A percentile compares a stretch with the other conserved stretches of the same genome.
phyloP scores from a whole-genome alignment of 257 asterid genomes.

The Anisodus tanguticus region DNA sequence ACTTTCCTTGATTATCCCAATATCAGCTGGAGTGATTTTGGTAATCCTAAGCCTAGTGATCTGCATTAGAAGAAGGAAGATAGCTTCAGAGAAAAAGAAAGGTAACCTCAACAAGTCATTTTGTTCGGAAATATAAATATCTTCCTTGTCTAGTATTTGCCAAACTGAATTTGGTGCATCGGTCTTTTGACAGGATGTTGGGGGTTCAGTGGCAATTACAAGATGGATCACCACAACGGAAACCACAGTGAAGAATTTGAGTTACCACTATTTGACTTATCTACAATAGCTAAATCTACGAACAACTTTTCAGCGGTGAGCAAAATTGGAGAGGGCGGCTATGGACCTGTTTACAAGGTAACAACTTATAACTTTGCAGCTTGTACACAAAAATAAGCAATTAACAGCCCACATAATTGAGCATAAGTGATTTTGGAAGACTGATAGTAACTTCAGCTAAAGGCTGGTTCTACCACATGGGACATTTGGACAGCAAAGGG shows the following conservation, averaged over 20 bases:
- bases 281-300: conserved; percentile 36
- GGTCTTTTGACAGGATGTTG: conserved; percentile 19
- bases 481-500: background rate
- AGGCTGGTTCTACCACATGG: background rate
- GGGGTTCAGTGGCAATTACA: background rate
- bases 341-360: conserved; percentile 49
- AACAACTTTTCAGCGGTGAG: conserved; percentile 34
- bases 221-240: background rate
- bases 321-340: conserved; percentile 45
- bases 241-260: conserved; percentile 33
- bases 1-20: background rate
- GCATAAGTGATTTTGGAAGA: background rate
- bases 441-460: background rate
- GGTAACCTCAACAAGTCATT: background rate
- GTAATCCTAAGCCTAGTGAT: conserved; percentile 15
- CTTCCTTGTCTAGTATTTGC: background rate
- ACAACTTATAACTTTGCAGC: background rate
- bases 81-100: conserved; percentile 21
- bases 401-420: background rate
- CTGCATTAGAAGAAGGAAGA: conserved; percentile 10
- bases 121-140: background rate
- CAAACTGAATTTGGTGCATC: conserved; percentile 24
- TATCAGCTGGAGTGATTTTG: conserved; percentile 16
- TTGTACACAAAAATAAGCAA: background rate
- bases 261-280: conserved; percentile 40